Base-by-base conservation (phyloP, 1,139 yeast genomes). In the Trichomonascaceae sp. region DNA sequence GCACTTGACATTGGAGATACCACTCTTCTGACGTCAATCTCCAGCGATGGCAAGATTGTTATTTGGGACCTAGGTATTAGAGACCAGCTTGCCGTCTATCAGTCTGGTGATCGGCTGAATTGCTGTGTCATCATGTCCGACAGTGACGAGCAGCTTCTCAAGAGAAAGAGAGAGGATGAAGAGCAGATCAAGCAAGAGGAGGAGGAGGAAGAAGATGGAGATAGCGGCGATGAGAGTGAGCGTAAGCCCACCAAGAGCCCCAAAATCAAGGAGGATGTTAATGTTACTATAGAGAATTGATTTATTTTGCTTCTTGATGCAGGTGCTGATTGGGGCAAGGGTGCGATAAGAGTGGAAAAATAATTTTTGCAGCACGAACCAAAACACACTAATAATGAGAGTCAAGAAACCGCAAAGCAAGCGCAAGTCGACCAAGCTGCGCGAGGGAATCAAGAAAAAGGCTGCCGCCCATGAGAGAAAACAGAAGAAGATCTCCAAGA, bases 401-500 rank as follows among this genome's bases (percentile, higher is more conserved):
- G 23, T 20, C 23, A 20, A 20, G 23, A 20, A 79, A 64, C 85
- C 87, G 33, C 74, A 79, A 26, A 76, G 87, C 45, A 87, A 87
- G 62, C 74, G 96, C 62, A 69, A 74, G 36, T 71, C 89, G 56
- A 87, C 97, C 55, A 84, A 92, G 57, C 75, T 87, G 80, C 74
- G 87, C 56, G 93, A 85, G 59, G 97, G 97, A 46, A 84, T 89
- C 55, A 80, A 84, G 65, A 89, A 85, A 73, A 89, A 89, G 63
- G 87, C 94, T 3, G 71, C 89, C 30, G 96, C 97, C 16, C 92
- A 87, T 50, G 70, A 78, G 47, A 74, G 93, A 59, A 89, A 89
- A 57, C 80, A 80, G 54, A 72, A 69, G 48, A 89, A 89, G 61
- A 47, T 58, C 15, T 71, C 93, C 23, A 89, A 89, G 69, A 85